phyloP scores from a whole-genome alignment of 1,139 yeast species.

The Geotrichum cucujoidarum region DNA sequence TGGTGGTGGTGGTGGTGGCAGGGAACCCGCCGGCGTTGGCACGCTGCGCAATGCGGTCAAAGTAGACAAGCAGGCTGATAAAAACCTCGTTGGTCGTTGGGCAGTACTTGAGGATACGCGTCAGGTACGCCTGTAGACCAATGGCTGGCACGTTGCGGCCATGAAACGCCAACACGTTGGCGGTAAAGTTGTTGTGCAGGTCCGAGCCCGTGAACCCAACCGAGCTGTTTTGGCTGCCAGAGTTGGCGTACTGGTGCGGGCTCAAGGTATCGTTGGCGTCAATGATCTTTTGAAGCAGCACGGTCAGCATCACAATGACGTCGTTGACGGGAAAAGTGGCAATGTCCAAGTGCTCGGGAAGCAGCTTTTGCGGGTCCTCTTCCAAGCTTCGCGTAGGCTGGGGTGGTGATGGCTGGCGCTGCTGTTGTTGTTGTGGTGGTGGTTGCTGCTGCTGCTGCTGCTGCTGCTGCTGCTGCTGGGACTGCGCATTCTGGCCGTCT shows the following conservation, averaged over 20 bases:
- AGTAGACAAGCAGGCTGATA: constrained; percentile 80
- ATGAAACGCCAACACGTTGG: constrained; percentile 83
- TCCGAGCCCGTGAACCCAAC: background rate
- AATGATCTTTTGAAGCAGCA: constrained; percentile 76
- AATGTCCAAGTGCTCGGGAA: constrained; percentile 59
- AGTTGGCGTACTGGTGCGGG: constrained; percentile 59
- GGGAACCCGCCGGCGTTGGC: constrained; percentile 55
- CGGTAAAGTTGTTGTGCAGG: constrained; percentile 41
- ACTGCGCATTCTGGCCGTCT: too few species aligned
- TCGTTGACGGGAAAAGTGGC: constrained; percentile 81
- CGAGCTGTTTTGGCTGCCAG: constrained; percentile 23
- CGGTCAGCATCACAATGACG: constrained; percentile 75
- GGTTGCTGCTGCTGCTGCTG: background rate
- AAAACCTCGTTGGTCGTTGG: constrained; percentile 97
- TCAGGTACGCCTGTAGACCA: constrained; percentile 78
- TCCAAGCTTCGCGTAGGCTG: constrained; percentile 18
- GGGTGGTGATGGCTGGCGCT: constrained; percentile 1
- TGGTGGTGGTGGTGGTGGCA: background rate
- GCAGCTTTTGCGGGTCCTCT: constrained; percentile 18
- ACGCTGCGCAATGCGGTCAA: constrained; percentile 87
- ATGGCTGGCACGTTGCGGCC: constrained; percentile 96
- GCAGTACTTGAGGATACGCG: constrained; percentile 89
- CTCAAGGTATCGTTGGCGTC: constrained; percentile 87
- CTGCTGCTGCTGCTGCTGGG: background rate
- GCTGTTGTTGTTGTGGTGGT: constrained; percentile 16